Conservation (phyloP, 2,329 filamentous ascomycete genomes). For the Penicillium sumatraense region DNA sequence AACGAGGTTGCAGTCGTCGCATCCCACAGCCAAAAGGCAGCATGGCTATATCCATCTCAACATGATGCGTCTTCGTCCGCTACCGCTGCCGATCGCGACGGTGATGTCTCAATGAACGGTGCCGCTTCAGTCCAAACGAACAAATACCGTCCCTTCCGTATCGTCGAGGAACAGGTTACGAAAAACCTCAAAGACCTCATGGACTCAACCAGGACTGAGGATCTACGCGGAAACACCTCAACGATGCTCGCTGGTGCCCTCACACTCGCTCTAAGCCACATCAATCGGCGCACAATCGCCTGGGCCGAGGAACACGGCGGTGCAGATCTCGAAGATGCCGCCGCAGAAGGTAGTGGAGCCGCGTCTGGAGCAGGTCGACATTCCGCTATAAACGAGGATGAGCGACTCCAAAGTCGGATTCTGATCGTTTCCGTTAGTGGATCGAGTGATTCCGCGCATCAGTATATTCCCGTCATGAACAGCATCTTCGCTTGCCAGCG, state of each 20-base stretch:
- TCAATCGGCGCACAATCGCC: constrained; percentile 77
- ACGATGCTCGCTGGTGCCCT: constrained; percentile 91
- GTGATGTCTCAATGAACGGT: constrained; percentile 64
- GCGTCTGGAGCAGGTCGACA: constrained; percentile 33
- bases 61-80: constrained; percentile 13
- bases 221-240: constrained; percentile 68
- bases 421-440: constrained; percentile 89
- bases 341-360: constrained; percentile 41
- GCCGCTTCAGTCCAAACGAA: constrained; percentile 62
- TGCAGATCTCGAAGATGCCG: constrained; percentile 40
- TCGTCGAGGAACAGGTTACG: constrained; percentile 81
- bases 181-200: constrained; percentile 76
- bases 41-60: constrained; percentile 81
- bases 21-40: constrained; percentile 81
- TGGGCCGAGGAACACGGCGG: constrained; percentile 63
- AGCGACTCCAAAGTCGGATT: constrained; percentile 75
- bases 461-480: constrained; percentile 99
- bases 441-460: constrained; percentile 80
- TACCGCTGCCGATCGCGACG: constrained; percentile 38
- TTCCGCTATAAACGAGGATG: constrained; percentile 32
- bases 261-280: constrained; percentile 85
- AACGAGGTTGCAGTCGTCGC: constrained; percentile 93
- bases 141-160: constrained; percentile 90
- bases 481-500: constrained; percentile 93
- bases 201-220: constrained; percentile 64